Conservation (phyloP, 2,329 filamentous ascomycete species). For the Diplodia intermedia region DNA sequence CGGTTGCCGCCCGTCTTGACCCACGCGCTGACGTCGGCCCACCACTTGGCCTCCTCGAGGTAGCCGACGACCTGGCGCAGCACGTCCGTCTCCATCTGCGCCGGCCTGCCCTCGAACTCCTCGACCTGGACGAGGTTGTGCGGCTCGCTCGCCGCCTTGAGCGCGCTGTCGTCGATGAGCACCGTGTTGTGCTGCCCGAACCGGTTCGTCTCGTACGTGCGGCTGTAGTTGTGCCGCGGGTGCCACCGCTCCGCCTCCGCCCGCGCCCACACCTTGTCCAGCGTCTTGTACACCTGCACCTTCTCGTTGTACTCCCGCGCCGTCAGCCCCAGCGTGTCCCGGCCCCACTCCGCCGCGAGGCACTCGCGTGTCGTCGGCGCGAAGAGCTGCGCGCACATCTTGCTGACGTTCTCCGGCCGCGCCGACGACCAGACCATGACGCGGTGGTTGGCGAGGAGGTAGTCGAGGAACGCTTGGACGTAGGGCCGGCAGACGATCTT, state of each 20-base stretch:
- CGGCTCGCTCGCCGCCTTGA: constrained; percentile 84
- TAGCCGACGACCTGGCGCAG: constrained; percentile 60
- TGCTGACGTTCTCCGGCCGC: constrained; percentile 71
- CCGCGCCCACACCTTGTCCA: constrained; percentile 73
- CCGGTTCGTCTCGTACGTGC: constrained; percentile 32
- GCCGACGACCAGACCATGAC: constrained; percentile 95
- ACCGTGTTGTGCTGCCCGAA: constrained; percentile 90
- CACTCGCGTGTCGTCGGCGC: constrained; percentile 55
- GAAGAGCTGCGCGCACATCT: constrained; percentile 72
- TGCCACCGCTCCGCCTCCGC: constrained; percentile 53
- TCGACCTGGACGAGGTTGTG: constrained; percentile 82
- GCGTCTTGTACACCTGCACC: constrained; percentile 88
- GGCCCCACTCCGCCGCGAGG: constrained; percentile 76
- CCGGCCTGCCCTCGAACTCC: constrained; percentile 68
- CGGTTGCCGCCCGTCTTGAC: neutral
- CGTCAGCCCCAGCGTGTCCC: constrained; percentile 76
- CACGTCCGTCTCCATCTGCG: constrained; percentile 52
- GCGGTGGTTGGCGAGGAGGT: constrained; percentile 75
- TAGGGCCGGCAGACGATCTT: constrained; percentile 71
- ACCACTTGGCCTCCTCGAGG: constrained; percentile 58
- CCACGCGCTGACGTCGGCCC: constrained; percentile 67
- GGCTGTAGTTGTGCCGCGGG: constrained; percentile 45
- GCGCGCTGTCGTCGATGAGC: constrained; percentile 80
- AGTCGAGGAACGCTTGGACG: constrained; percentile 71
- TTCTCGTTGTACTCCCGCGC: constrained; percentile 67